These are phyloP conservation scores for Mucor irregularis DNA, from an alignment of 371 early-diverging fungal species.

Conservation along the genomic window DNA sequence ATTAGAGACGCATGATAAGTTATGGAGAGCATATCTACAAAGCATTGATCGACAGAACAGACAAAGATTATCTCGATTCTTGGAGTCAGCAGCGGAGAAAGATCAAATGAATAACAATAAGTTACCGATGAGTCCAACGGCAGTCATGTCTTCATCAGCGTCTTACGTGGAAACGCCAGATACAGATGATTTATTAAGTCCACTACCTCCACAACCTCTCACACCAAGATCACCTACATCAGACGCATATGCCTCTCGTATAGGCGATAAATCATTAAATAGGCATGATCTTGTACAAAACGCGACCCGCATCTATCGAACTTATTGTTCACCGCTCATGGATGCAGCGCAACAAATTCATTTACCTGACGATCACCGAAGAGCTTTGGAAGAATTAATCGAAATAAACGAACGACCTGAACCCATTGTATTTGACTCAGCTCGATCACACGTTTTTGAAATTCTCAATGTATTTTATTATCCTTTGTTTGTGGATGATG, in stretches of 20 bases:
- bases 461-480: constrained; percentile 53
- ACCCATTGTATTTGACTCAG: constrained; percentile 50
- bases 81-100: constrained; percentile 31
- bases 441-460: constrained; percentile 46
- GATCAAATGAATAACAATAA: constrained; percentile 7
- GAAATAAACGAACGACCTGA: constrained; percentile 47
- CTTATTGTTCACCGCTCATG: constrained; percentile 33
- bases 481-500: constrained; percentile 44
- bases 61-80: constrained; percentile 37
- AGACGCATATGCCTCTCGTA: constrained; percentile 35
- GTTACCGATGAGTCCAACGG: constrained; percentile 4
- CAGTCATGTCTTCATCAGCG: constrained; percentile 2
- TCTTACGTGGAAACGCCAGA: constrained; percentile 28
- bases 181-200: constrained; percentile 29
- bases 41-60: constrained; percentile 32
- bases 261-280: constrained; percentile 21
- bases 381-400: constrained; percentile 40
- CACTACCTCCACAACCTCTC: constrained; percentile 17
- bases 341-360: constrained; percentile 46
- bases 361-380: constrained; percentile 47
- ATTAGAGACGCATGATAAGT: constrained; percentile 47
- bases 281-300: constrained; percentile 47
- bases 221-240: constrained; percentile 6
- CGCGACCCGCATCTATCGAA: constrained; percentile 45
- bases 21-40: constrained; percentile 44